Conservation (phyloP, 306 rosid species). For the Trichosanthes cucumerina region DNA sequence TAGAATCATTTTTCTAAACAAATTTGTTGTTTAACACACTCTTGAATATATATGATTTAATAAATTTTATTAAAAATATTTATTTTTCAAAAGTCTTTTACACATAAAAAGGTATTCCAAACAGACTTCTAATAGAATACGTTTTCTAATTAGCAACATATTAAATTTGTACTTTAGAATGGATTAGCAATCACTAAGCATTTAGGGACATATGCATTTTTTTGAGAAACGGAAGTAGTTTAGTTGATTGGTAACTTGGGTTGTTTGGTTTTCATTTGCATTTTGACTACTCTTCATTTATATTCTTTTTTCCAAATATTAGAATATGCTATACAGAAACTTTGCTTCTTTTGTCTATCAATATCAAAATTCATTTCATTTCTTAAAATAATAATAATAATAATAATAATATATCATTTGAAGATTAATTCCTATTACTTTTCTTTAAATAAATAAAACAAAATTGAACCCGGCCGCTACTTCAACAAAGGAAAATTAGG, state of each 20-base stretch:
- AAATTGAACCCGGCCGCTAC: not conserved
- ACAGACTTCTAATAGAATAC: not conserved
- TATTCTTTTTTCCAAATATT: not conserved
- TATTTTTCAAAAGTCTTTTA: too few species aligned
- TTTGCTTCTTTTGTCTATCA: not conserved
- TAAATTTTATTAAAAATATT: too few species aligned
- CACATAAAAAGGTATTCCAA: too few species aligned
- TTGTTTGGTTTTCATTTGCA: not conserved
- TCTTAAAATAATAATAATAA: too few species aligned
- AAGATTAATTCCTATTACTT: too few species aligned
- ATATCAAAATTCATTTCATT: not conserved
- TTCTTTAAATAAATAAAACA: not conserved
- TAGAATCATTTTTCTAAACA: too few species aligned
- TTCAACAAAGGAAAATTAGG: not conserved
- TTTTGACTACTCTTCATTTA: not conserved
- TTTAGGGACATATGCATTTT: not conserved
- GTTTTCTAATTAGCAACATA: slow-evolving; percentile 5
- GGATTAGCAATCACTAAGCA: not conserved
- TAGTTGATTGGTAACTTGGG: not conserved
- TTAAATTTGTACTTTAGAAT: slow-evolving; percentile 3
- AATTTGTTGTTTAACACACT: too few species aligned
- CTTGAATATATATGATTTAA: too few species aligned
- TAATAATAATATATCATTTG: too few species aligned
- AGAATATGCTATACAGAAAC: not conserved
- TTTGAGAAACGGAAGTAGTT: not conserved